Base-by-base conservation (phyloP, 306 rosid species). In the Medicago arabica region DNA sequence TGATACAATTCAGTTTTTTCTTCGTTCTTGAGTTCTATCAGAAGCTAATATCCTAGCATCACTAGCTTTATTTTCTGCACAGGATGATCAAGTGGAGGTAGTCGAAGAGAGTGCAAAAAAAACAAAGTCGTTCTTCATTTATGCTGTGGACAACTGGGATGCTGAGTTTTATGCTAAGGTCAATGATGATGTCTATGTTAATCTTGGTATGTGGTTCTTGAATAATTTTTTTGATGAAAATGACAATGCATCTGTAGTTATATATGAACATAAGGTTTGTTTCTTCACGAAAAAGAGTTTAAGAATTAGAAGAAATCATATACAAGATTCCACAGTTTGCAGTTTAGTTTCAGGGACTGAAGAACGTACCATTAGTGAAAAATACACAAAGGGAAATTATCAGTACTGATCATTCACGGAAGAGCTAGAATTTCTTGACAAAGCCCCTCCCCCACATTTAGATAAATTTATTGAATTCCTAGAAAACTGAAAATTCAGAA, bases 61-160 rank as follows among this genome's bases (percentile, higher is more conserved):
- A 69, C 61, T 82, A 21, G 21, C 41, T 18, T 78, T 54, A 7
- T 84, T 69, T 78, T 47, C 60, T 66, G 77, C 66, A 36, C 90
- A 91, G 96, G 93, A 88, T 66, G 74, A 71, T 77, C 89, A 87
- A 67, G 86, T 79, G 79, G 96, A 87, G 72, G 86, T 88, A 78
- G 77, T 74, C 39, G 93, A 81, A 80, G 90, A 88, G 80, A 46
- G 4, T 72, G 55, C 85, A 12, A 81, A 72, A 59, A 91, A 85
- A 81, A 83, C 77, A 57, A 91, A 85, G 67, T 81, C 86, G 11
- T 85, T 90, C 87, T 83, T 88, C 77, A 65, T 75, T 82, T 78
- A 82, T 84, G 91, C 96, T 8, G 85, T 82, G 47, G 88, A 87
- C 71, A 85, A 83, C 21, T 84, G 89, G 93, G 89, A 83, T 78